Evolutionary conservation across 345 rosid species (phyloP).

Genomic region (Populus davidiana): DNA sequence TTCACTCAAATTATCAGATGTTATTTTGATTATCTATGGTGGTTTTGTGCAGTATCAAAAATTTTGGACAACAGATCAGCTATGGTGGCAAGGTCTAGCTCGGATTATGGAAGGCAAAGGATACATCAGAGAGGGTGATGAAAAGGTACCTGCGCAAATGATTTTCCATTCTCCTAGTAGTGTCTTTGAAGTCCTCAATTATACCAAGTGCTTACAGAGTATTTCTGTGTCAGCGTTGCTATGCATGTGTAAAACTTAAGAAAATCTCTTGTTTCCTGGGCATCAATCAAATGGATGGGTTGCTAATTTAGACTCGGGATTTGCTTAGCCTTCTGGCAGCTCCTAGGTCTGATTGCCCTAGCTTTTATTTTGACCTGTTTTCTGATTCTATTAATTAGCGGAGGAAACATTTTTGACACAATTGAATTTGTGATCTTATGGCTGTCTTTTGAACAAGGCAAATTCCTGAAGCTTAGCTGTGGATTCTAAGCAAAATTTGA

Average conservation of each 20-base stretch:
- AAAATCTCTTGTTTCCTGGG: no score
- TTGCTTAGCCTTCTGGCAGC: no score
- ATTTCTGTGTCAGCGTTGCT: no score
- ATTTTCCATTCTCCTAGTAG: not conserved
- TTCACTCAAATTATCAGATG: slow-evolving; percentile 1
- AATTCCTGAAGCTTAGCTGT: not conserved
- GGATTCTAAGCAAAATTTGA: not conserved
- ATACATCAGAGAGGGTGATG: slow-evolving; percentile 60
- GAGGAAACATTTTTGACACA: not conserved
- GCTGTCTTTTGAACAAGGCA: not conserved
- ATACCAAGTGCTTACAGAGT: not conserved
- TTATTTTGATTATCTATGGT: slow-evolving; percentile 18
- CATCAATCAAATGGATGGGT: no score
- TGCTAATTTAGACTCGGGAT: no score
- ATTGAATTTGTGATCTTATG: not conserved
- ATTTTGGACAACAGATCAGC: slow-evolving; percentile 46
- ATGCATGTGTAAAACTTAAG: no score
- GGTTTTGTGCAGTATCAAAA: slow-evolving; percentile 49
- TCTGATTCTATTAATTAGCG: no score
- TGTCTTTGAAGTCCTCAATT: not conserved
- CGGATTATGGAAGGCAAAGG: slow-evolving; percentile 74
- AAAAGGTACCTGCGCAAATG: slow-evolving; percentile 40
- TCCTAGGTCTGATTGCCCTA: no score
- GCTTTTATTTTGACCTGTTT: no score
- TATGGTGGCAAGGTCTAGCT: slow-evolving; percentile 92